Evolutionary conservation across 148 eudicot species (phyloP).

Genomic region (Spergularia marina): DNA sequence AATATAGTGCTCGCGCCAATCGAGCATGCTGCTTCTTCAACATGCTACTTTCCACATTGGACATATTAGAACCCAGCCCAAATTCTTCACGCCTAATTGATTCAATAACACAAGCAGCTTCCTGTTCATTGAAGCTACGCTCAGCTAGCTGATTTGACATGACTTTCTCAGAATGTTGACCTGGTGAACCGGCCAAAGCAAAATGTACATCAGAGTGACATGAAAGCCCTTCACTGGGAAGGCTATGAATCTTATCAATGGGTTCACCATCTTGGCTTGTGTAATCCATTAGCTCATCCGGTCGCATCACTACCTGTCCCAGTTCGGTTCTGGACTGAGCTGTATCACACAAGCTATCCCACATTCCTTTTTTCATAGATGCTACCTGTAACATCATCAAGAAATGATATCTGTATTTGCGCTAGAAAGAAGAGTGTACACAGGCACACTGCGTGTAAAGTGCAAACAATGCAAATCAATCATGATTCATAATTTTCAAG

Average conservation of each 20-base stretch:
- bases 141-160: background rate
- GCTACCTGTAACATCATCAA: slow-evolving; percentile 41
- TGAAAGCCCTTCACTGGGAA: background rate
- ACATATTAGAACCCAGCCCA: slow-evolving; percentile 60
- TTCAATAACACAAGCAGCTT: slow-evolving; percentile 39
- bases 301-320: slow-evolving; percentile 19
- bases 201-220: background rate
- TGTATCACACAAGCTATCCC: slow-evolving; percentile 65
- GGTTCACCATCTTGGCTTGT: slow-evolving; percentile 43
- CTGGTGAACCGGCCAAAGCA: background rate
- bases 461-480: background rate
- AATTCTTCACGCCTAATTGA: slow-evolving; percentile 84
- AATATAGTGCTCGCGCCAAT: slow-evolving; percentile 87
- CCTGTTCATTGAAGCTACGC: background rate
- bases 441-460: background rate
- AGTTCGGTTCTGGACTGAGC: slow-evolving; percentile 39
- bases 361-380: slow-evolving; percentile 58
- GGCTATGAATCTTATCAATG: background rate
- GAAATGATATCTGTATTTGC: background rate
- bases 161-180: background rate
- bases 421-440: background rate
- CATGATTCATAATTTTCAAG: background rate
- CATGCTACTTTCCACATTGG: slow-evolving; percentile 49
- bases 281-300: slow-evolving; percentile 28
- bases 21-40: slow-evolving; percentile 92